These are phyloP conservation scores for Kazachstania kunashirensis DNA, from an alignment of 805 yeast genomes.

Conservation along the genomic window DNA sequence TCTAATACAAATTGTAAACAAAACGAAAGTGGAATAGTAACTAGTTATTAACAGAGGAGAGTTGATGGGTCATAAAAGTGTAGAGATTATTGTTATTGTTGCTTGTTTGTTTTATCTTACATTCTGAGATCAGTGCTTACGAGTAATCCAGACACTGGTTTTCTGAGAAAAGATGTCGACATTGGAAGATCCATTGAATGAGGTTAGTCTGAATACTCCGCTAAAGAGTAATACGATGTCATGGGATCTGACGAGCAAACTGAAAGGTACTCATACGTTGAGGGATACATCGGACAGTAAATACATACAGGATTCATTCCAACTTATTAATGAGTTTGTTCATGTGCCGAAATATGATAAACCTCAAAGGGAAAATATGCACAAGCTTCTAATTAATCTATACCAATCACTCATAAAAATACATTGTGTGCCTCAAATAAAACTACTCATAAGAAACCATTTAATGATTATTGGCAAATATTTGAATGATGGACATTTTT, in stretches of 20 bases:
- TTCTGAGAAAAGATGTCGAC: conserved; percentile 15
- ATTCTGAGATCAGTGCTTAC: too few species aligned
- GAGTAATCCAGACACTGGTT: too few species aligned
- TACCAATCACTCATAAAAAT: conserved; percentile 1
- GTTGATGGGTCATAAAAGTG: too few species aligned
- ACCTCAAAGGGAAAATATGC: not conserved
- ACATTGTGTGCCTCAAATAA: conserved; percentile 7
- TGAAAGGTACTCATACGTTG: not conserved
- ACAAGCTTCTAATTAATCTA: conserved; percentile 2
- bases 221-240: not conserved
- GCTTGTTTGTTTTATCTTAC: too few species aligned
- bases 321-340: not conserved
- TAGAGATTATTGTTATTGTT: too few species aligned
- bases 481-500: conserved; percentile 8
- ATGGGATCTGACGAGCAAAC: not conserved
- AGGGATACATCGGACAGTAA: not conserved
- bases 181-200: conserved; percentile 20
- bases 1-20: too few species aligned
- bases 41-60: too few species aligned
- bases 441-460: conserved; percentile 16
- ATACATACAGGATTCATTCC: not conserved
- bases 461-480: conserved; percentile 19
- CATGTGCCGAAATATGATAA: not conserved
- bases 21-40: too few species aligned
- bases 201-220: conserved; percentile 19